Percentiles rank a stretch among this genome's conserved stretches.
These are phyloP conservation scores for Tuber microsphaerosporum DNA, from an alignment of 495 filamentous ascomycete genomes.

Conservation along the genomic window DNA sequence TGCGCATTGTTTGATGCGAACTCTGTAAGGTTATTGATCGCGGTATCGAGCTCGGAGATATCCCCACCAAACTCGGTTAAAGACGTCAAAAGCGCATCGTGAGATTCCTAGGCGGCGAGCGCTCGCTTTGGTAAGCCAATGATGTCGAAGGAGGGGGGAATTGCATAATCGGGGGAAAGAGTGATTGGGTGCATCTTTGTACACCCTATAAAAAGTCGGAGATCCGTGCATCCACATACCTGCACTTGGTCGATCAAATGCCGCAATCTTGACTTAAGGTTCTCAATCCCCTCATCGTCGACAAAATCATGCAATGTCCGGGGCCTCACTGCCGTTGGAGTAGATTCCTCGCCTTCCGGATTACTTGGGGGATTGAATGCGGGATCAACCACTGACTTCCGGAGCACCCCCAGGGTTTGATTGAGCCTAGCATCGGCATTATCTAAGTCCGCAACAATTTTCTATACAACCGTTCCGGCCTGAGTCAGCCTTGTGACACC, in stretches of 20 bases:
- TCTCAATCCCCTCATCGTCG: conserved; percentile 70
- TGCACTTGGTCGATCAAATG: conserved; percentile 41
- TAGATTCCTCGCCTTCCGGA: conserved; percentile 17
- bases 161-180: not conserved
- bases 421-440: conserved; percentile 62
- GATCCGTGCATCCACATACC: conserved; percentile 16
- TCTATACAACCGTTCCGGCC: conserved; percentile 37
- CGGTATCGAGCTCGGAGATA: conserved; percentile 56
- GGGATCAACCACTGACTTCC: conserved; percentile 64
- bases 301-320: conserved; percentile 83
- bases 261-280: conserved; percentile 39
- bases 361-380: conserved; percentile 51
- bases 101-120: conserved; percentile 29
- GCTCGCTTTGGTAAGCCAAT: conserved; percentile 2
- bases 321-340: conserved; percentile 55
- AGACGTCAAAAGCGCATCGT: conserved; percentile 22
- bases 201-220: not conserved
- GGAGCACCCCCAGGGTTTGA: conserved; percentile 61
- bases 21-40: conserved; percentile 47
- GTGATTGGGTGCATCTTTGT: not conserved
- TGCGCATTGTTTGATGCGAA: conserved; percentile 38
- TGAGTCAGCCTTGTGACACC: conserved; percentile 16
- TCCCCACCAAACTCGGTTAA: conserved; percentile 52
- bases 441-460: conserved; percentile 65
- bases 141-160: not conserved